Evolutionary conservation across 2,329 filamentous ascomycete genomes (phyloP), one percentile per base, ranked within the genome.

Genomic region (Penicillium rolfsii): DNA sequence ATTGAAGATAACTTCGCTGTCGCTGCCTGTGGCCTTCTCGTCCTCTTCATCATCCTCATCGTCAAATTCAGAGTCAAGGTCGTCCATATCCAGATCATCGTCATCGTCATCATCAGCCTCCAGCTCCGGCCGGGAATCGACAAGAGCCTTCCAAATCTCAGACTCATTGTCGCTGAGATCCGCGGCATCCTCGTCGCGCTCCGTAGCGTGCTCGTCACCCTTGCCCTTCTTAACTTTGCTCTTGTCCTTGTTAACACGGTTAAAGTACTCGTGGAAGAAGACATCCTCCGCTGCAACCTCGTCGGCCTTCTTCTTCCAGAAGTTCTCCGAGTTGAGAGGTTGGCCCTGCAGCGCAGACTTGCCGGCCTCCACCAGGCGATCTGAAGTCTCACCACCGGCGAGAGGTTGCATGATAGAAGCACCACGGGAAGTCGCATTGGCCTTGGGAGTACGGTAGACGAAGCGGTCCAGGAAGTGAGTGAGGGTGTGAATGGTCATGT

Each of bases 211-310:
- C 52, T 76, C 75, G 53, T 81, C 81, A 70, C 83, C 85, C 66
- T 83, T 81, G 54, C 80, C 78, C 74, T 85, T 84, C 78, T 85
- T 85, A 69, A 83, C 83, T 62, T 69, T 70, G 24, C 68, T 63
- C 71, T 84, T 83, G 67, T 82, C 85, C 76, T 88, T 92, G 64
- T 87, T 87, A 58, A 91, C 79, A 63, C 89, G 86, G 62, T 87
- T 89, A 79, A 99, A 99, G 85, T 99, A 99, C 67, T 92, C 89
- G 77, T 99, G 95, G 86, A 99, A 99, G 86, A 99, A 99, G 41
- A 93, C 91, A 74, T 99, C 95, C 67, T 99, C 93, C 0, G 88
- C 91, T 3, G 90, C 88, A 48, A 99, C 89, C 57, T 98, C 89
- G 65, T 92, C 89, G n/a, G 85, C 83, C 80, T 92, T 93, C 85